Evolutionary conservation across 164 flowering plant genomes (phyloP).

Genomic region (Nelumbo lutea): DNA sequence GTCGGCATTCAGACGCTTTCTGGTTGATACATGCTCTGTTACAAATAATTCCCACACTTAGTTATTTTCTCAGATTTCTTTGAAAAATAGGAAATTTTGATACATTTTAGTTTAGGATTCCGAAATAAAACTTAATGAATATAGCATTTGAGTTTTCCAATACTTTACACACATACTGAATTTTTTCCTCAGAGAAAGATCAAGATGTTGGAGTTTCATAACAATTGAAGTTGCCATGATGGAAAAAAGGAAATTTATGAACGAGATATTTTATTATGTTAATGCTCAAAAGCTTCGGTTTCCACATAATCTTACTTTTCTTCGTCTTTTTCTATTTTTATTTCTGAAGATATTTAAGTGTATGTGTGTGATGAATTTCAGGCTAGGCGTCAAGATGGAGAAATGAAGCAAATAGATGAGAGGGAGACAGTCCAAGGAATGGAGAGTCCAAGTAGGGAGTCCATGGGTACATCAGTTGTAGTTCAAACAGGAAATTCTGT

Average conservation of each 20-base stretch:
- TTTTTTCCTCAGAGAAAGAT: not conserved
- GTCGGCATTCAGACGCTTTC: slow-evolving; percentile 60
- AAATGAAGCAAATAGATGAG: slow-evolving; percentile 7
- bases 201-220: not conserved
- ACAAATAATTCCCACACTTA: not conserved
- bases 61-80: not conserved
- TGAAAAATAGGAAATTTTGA: too few relatives aligned
- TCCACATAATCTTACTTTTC: not conserved
- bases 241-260: not conserved
- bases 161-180: not conserved
- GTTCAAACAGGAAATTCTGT: slow-evolving; percentile 69
- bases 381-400: slow-evolving; percentile 37
- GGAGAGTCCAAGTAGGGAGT: slow-evolving; percentile 43
- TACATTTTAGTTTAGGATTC: too few relatives aligned
- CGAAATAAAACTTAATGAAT: not conserved
- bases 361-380: slow-evolving; percentile 23
- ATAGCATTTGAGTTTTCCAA: not conserved
- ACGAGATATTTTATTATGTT: not conserved
- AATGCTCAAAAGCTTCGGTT: not conserved
- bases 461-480: slow-evolving; percentile 65
- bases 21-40: slow-evolving; percentile 32
- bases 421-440: slow-evolving; percentile 15
- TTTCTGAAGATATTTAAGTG: not conserved
- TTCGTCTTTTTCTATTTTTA: slow-evolving; percentile 2
- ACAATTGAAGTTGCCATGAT: not conserved